phyloP scores from a whole-genome alignment of 371 early-diverging fungal species.

The Nematocida ironsii region DNA sequence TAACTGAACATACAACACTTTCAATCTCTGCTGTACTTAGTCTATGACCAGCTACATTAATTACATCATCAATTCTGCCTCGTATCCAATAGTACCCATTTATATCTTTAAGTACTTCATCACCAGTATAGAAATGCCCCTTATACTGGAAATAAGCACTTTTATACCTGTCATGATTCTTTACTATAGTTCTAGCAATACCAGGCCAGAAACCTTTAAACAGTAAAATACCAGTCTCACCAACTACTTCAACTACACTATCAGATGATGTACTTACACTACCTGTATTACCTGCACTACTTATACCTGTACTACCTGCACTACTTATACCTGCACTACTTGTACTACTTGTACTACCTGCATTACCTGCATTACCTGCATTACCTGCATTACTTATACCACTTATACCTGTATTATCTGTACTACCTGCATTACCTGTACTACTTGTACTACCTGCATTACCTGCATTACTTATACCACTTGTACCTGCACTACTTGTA shows the following conservation, averaged over 20 bases:
- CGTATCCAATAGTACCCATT: slow-evolving; percentile 84
- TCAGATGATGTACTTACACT: too few species aligned
- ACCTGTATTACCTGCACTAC: too few species aligned
- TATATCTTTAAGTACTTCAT: slow-evolving; percentile 73
- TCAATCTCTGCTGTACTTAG: slow-evolving; percentile 89
- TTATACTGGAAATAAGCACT: slow-evolving; percentile 82
- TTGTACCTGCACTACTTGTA: too few species aligned
- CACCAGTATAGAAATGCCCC: slow-evolving; percentile 79
- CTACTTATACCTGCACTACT: too few species aligned
- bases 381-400: too few species aligned
- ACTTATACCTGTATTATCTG: too few species aligned
- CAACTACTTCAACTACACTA: not conserved
- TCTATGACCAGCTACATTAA: slow-evolving; percentile 93
- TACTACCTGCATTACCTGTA: too few species aligned
- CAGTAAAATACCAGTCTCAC: slow-evolving; percentile 82
- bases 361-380: too few species aligned
- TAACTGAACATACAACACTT: slow-evolving; percentile 77
- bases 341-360: too few species aligned
- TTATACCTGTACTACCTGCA: too few species aligned
- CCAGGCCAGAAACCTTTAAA: slow-evolving; percentile 85
- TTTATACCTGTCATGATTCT: slow-evolving; percentile 80
- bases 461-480: not conserved
- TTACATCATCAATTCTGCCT: slow-evolving; percentile 87
- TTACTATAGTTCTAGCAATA: slow-evolving; percentile 83
- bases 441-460: not conserved